These are phyloP conservation scores for Cetraspora pellucida DNA, from an alignment of 192 early-diverging fungal species.

Conservation along the genomic window DNA sequence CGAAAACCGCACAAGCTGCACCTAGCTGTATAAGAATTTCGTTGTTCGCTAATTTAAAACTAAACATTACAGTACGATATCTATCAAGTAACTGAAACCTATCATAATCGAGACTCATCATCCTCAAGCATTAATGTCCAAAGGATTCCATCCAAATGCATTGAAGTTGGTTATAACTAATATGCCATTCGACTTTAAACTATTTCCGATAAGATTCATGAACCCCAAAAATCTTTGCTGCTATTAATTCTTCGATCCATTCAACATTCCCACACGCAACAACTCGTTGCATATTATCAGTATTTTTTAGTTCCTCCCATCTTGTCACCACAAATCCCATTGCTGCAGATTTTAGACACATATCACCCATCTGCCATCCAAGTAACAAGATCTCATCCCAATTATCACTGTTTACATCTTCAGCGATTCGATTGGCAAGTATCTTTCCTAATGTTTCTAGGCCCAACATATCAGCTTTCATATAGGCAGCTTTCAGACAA, in stretches of 20 bases:
- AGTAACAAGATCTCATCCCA: slow-evolving; percentile 25
- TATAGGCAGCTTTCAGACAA: slow-evolving; percentile 4
- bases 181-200: too few relatives aligned
- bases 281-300: slow-evolving; percentile 26
- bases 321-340: not conserved
- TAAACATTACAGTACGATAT: too few relatives aligned
- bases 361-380: slow-evolving; percentile 21
- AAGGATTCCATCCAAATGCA: too few relatives aligned
- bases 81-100: too few relatives aligned
- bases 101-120: too few relatives aligned
- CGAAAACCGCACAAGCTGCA: too few relatives aligned
- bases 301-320: slow-evolving; percentile 13
- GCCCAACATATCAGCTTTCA: slow-evolving; percentile 24
- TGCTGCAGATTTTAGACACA: slow-evolving; percentile 3
- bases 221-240: slow-evolving; percentile 17
- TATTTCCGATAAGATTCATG: slow-evolving; percentile 14
- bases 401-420: slow-evolving; percentile 24
- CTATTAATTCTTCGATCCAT: slow-evolving; percentile 21
- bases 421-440: slow-evolving; percentile 16
- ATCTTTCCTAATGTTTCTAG: slow-evolving; percentile 17
- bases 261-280: slow-evolving; percentile 16
- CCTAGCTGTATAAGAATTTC: too few relatives aligned
- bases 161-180: too few relatives aligned
- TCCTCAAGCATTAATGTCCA: too few relatives aligned
- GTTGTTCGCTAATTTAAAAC: too few relatives aligned